phyloP scores from a whole-genome alignment of 2,329 filamentous ascomycete genomes.

The Bimuria novae-zelandiae region DNA sequence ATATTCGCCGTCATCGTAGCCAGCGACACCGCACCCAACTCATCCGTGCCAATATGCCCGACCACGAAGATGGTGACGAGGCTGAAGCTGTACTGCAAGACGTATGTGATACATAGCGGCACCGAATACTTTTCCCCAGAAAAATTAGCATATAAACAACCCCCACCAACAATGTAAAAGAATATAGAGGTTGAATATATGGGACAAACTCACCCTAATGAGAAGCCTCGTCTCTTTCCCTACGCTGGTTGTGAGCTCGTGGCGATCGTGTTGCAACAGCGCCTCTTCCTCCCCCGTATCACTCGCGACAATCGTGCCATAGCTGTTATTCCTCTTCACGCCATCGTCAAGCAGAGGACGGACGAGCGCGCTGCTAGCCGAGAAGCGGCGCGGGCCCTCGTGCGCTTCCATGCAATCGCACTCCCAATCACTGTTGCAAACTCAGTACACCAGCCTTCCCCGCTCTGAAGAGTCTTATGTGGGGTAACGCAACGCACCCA shows the following conservation, averaged over 20 bases:
- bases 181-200: no score
- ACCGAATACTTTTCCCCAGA: slow-evolving; percentile 46
- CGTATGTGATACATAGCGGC: slow-evolving; percentile 58
- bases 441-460: no score
- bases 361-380: slow-evolving; percentile 32
- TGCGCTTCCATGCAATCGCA: slow-evolving; percentile 33
- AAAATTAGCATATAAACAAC: background rate
- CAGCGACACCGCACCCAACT: slow-evolving; percentile 58
- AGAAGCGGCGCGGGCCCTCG: slow-evolving; percentile 38
- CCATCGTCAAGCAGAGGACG: slow-evolving; percentile 22
- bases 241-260: slow-evolving; percentile 29
- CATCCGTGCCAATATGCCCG: slow-evolving; percentile 58
- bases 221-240: slow-evolving; percentile 40
- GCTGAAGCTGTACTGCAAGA: slow-evolving; percentile 59
- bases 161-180: background rate
- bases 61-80: slow-evolving; percentile 58
- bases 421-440: background rate
- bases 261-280: slow-evolving; percentile 25
- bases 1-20: slow-evolving; percentile 61
- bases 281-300: slow-evolving; percentile 35
- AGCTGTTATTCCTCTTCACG: slow-evolving; percentile 26
- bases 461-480: background rate
- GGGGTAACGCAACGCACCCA: background rate
- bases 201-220: slow-evolving; percentile 17
- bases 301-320: slow-evolving; percentile 31